Percentiles rank a stretch among this genome's conserved stretches.
Conservation (phyloP, 1,284 basidiomycete genomes). For the Heterobasidion parviporum region DNA sequence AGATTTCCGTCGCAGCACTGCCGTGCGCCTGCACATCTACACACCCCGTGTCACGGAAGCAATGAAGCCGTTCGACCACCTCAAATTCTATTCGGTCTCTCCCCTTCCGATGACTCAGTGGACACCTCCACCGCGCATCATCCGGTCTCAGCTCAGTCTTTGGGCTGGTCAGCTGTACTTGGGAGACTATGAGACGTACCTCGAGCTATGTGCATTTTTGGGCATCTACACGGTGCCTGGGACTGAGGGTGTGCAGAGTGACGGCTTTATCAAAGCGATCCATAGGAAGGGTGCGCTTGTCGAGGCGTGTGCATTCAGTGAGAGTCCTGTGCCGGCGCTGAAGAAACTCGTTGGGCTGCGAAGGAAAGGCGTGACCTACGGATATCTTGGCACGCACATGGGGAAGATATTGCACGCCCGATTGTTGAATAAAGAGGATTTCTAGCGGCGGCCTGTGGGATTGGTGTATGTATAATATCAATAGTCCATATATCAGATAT, state of each 20-base stretch:
- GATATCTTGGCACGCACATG: slow-evolving; percentile 30
- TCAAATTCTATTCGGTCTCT: slow-evolving; percentile 26
- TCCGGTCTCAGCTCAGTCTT: slow-evolving; percentile 30
- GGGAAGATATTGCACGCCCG: slow-evolving; percentile 31
- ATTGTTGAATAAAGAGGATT: slow-evolving; percentile 18
- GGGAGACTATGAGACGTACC: slow-evolving; percentile 22
- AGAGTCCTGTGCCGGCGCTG: slow-evolving; percentile 24
- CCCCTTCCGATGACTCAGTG: slow-evolving; percentile 13
- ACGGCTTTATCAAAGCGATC: slow-evolving; percentile 27
- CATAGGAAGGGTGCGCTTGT: neutral
- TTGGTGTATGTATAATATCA: neutral
- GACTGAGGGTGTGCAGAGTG: slow-evolving; percentile 11
- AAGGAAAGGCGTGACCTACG: slow-evolving; percentile 28
- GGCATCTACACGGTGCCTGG: slow-evolving; percentile 21
- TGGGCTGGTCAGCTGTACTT: slow-evolving; percentile 38
- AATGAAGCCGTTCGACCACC: slow-evolving; percentile 32
- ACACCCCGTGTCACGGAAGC: slow-evolving; percentile 26
- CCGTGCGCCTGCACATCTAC: slow-evolving; percentile 35
- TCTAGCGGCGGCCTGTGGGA: slow-evolving; percentile 6
- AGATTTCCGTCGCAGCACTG: slow-evolving; percentile 22
- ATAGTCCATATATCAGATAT: neutral
- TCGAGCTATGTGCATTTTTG: slow-evolving; percentile 25
- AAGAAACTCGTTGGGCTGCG: slow-evolving; percentile 25
- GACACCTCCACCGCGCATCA: slow-evolving; percentile 8
- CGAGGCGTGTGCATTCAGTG: slow-evolving; percentile 18